Evolutionary conservation across 139 green algal genomes (phyloP).

Genomic region (Deuterostichococcus epilithicus): DNA sequence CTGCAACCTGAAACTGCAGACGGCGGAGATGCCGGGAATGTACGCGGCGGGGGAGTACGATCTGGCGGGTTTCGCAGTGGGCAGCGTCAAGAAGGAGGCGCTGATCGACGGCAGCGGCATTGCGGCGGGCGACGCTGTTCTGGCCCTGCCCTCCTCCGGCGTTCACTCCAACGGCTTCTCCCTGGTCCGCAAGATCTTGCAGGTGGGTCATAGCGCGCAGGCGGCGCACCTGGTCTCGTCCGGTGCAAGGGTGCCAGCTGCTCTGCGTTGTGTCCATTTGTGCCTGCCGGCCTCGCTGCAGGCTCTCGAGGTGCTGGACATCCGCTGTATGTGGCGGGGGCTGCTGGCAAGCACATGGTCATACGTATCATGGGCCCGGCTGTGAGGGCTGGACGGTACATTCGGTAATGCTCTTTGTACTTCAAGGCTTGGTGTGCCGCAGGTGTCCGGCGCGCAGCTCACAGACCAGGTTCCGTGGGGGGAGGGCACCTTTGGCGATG

Average conservation of each 20-base stretch:
- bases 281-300: neutral
- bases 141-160: slow-evolving; percentile 79
- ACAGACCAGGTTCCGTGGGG: slow-evolving; percentile 62
- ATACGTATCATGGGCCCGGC: neutral
- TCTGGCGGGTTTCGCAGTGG: slow-evolving; percentile 96
- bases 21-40: slow-evolving; percentile 98
- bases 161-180: slow-evolving; percentile 98
- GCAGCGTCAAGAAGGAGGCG: slow-evolving; percentile 87
- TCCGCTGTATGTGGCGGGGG: no score
- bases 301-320: neutral
- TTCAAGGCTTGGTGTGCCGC: slow-evolving; percentile 21
- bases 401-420: no score
- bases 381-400: neutral
- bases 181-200: slow-evolving; percentile 82
- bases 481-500: slow-evolving; percentile 49
- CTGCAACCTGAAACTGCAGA: slow-evolving; percentile 46
- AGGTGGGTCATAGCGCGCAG: slow-evolving; percentile 15
- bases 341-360: no score
- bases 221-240: no score
- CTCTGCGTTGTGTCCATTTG: neutral
- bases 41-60: slow-evolving; percentile 98
- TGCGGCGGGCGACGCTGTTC: slow-evolving; percentile 76
- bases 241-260: neutral
- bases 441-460: slow-evolving; percentile 58
- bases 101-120: slow-evolving; percentile 88